Evolutionary conservation across 2,329 filamentous ascomycete species (phyloP), one percentile per base, ranked within the genome.

Genomic region (Venturia nashicola): DNA sequence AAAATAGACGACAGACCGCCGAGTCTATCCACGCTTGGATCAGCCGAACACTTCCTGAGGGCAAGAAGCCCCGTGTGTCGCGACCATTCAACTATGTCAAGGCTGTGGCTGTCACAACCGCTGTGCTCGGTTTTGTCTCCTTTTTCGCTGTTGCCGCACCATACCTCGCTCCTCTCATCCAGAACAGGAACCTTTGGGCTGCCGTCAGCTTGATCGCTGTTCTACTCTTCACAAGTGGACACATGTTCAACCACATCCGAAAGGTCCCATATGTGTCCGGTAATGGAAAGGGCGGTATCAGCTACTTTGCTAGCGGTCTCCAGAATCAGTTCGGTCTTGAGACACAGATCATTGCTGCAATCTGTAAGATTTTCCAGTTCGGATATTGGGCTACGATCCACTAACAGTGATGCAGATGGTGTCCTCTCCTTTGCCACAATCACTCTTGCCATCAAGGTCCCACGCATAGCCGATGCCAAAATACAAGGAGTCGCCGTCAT

Each of bases 241-340:
- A 97, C 77, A 99, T 99, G 95, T 99, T 95, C 83, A 99, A 97
- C 76, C 92, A 97, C 73, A 99, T 99, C 72, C 86, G 95, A 70
- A 93, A 94, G 75, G 90, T 95, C 2, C 94, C 94, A 2, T 99
- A 99, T 70, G 91, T 97, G 40, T 82, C 86, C 51, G 89, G 88
- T 51, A 86, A 97, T 73, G 90, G 91, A 44, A 86, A 83, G 63
- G 94, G 94, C 20, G 91, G 91, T 5, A 84, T 99, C 67, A 89
- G 78, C 72, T 97, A 97, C 75, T 94, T 99, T 75, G 90, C 93
- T 4, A 82, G 83, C 46, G 93, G 94, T 0, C 99, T 99, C 77
- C 91, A 93, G 75, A 96, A 86, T 74, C 94, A 99, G 74, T 91
- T 88, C 71, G 94, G 94, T 16, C 80, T 99, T 69, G 94, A 99